phyloP scores from a whole-genome alignment of 495 filamentous ascomycete genomes.

The Xylaria scruposa region DNA sequence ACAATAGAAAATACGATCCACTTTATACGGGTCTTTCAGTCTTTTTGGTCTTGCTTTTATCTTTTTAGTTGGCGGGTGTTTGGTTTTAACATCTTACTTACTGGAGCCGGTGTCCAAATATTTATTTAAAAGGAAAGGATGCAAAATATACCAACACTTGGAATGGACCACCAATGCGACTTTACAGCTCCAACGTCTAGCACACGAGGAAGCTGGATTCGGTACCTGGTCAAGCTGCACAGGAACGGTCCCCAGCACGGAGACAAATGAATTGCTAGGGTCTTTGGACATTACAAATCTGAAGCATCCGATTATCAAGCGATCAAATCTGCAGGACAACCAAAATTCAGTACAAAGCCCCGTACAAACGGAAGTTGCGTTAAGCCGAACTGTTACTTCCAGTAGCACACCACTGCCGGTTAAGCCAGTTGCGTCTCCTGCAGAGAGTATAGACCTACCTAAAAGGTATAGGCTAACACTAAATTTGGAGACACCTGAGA shows the following conservation, averaged over 20 bases:
- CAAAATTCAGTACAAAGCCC: too few relatives aligned
- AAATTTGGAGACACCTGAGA: too few relatives aligned
- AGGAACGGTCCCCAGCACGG: not conserved
- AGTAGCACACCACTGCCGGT: too few relatives aligned
- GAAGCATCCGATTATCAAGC: not conserved
- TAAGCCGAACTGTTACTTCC: too few relatives aligned
- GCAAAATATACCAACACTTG: not conserved
- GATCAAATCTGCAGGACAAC: too few relatives aligned
- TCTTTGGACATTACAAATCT: not conserved
- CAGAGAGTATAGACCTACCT: too few relatives aligned
- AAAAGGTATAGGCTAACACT: too few relatives aligned
- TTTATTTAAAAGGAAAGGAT: not conserved
- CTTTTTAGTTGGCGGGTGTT: not conserved
- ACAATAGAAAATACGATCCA: too few relatives aligned
- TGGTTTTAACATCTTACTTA: not conserved
- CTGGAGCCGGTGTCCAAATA: not conserved
- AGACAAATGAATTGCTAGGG: not conserved
- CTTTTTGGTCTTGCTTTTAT: not conserved
- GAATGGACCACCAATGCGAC: not conserved
- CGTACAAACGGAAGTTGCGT: too few relatives aligned
- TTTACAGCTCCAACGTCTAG: not conserved
- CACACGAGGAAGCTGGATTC: not conserved
- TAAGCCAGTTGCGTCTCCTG: too few relatives aligned
- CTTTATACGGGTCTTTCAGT: not conserved
- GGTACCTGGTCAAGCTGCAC: not conserved